Base-by-base conservation (phyloP, 2,329 filamentous ascomycete species). In the Trichoderma sp. region DNA sequence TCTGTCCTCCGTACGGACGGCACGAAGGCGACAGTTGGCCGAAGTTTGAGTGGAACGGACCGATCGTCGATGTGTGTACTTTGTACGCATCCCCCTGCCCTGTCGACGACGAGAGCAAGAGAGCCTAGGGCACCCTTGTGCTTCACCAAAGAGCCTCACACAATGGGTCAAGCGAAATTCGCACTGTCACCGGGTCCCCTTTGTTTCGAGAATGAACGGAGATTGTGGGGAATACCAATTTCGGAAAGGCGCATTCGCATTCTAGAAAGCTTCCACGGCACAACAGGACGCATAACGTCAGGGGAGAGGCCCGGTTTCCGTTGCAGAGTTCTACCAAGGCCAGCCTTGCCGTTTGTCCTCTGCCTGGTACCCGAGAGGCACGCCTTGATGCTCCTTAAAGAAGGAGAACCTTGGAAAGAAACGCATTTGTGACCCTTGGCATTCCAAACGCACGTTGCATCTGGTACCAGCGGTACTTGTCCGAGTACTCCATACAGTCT, bases 251-350 rank as follows among this genome's bases (percentile, higher is more conserved):
- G 72, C 53, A 77, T 81, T 81, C 80, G 53, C 53, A 77, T 81
- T 82, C 80, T 81, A 78, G 80, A 81, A 82, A 75, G 75, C 77
- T 81, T 81, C 80, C 66, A 79, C 78, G 78, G 75, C 75, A 73
- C 77, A 76, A 62, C 33, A 29, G 35, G 16, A 67, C 77, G 66
- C 77, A 74, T 73, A 80, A 79, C 80, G 18, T 78, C 64, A 60
- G 60, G 75, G 66, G 62, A 18, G 38, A 8, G 31, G 29, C 56
- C 65, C 33, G 60, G 72, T 18, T 69, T 35, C n/a, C 56, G 63
- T 35, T 75, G 64, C 67, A 72, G 74, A 68, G 50, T 68, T 16
- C 59, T 72, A 50, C 67, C 74, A 68, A 75, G 62, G 33, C 18
- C 31, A 73, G 50, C 29, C 71, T 56, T 73, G 71, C 71, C 31